Evolutionary conservation across 768 basidiomycete species (phyloP), one percentile per base, ranked within the genome.

Genomic region (Mycena rosella): DNA sequence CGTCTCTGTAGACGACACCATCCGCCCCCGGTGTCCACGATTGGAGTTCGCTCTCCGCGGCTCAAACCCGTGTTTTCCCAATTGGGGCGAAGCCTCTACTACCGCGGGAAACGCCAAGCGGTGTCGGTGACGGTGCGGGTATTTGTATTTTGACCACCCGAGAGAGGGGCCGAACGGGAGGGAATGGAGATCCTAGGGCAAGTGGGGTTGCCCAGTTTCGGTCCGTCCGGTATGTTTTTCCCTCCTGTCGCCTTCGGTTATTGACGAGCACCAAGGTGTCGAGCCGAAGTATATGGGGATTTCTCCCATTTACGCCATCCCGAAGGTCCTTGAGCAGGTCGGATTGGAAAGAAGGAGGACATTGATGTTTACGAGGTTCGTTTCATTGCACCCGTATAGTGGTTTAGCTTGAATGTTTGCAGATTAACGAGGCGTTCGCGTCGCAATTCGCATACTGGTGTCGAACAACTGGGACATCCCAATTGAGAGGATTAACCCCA

Each of bases 361-460:
- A 82, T 95, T 44, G 89, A 95, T 67, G 77, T 94, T 17, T 95
- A 86, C 75, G 93, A 94, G 85, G 93, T 89, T 60, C 52, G 77
- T 36, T n/a, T 38, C 20, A 15, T 56, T 24, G 42, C 36, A 18
- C 7, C 29, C 27, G 45, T 13, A 6, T 22, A 59, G 15, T 20
- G 15, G 38, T 54, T n/a, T 40, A 42, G 34, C 29, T 47, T 55
- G 60, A 59, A 47, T 22, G 26, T 58, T 30, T 65, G 14, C 68
- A 95, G 93, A 92, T 94, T 69, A 95, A 95, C 63, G 93, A 96
- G 78, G 96, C 96, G 0, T 97, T 96, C 67, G 95, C 95, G 0
- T 96, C 94, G 1, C 96, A 97, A 75, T 96, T 95, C 66, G 94
- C 93, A n/a, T 92, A 96, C 79, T 96, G 94, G n/a, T 58, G 89